Percentiles rank a stretch among this genome's conserved stretches.
phyloP scores from a whole-genome alignment of 225 moss, liverwort and hornwort species.

The Rhytidiadelphus loreus region DNA sequence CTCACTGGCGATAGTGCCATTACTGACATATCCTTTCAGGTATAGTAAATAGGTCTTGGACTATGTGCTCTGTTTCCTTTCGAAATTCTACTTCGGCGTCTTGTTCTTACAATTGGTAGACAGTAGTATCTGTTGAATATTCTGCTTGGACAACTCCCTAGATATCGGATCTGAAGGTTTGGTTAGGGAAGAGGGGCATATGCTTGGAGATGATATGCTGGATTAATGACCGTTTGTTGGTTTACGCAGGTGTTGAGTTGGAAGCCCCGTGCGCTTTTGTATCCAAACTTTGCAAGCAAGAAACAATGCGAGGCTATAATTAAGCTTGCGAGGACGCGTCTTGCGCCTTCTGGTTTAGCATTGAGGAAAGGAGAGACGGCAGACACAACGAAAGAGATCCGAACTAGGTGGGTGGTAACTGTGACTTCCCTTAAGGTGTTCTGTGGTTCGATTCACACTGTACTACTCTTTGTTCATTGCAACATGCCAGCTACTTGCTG shows the following conservation, averaged over 20 bases:
- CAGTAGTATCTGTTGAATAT: background rate
- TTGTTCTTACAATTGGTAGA: background rate
- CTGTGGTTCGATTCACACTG: background rate
- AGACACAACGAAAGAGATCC: conserved; percentile 61
- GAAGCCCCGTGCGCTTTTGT: conserved; percentile 83
- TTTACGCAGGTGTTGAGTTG: conserved; percentile 73
- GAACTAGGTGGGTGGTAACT: conserved; percentile 74
- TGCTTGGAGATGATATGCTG: background rate
- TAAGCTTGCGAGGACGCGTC: conserved; percentile 53
- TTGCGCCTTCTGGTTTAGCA: conserved; percentile 77
- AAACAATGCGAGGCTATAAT: conserved; percentile 72
- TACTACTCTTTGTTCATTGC: background rate
- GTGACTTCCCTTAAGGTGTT: background rate
- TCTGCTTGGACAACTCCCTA: background rate
- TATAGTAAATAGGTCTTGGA: background rate
- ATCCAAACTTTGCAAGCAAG: conserved; percentile 74
- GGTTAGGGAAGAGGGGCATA: background rate
- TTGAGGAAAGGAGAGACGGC: conserved; percentile 84
- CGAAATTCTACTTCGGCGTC: background rate
- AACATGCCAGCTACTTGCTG: background rate
- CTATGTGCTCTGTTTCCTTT: background rate
- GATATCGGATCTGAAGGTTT: background rate
- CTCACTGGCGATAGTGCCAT: conserved; percentile 54
- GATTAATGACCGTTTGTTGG: background rate
- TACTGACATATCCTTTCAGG: conserved; percentile 71